Evolutionary conservation across 2,329 filamentous ascomycete species (phyloP), one percentile per base, ranked within the genome.

Genomic region (Paraconiothyrium sp.): DNA sequence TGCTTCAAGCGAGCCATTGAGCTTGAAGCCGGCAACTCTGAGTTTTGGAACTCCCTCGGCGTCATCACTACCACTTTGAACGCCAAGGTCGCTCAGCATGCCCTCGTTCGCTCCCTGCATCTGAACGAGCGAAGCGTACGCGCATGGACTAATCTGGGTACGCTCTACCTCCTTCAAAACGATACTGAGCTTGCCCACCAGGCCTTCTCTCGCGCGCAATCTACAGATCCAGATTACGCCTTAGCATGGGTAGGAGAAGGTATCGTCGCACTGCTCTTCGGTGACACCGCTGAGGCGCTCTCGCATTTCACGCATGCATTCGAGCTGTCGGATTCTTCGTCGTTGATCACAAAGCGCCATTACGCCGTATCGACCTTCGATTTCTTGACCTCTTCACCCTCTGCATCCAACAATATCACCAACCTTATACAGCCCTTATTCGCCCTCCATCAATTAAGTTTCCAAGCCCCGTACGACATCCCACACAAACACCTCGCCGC

Each of bases 1-100:
- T 95, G 92, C 71, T 98, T 99, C 85, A 99, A 99, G 81, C 87
- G 92, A 48, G 92, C 95, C 0, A 99, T 99, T 67, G 95, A 98
- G 79, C 84, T 97, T 1, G 96, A 99, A 78, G 92, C 94, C 7
- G 92, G 93, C 55, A 99, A 98, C 74, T 84, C 92, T 0, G 94
- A 98, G 68, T 98, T 98, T 77, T 99, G 95, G 95, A 98, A 98
- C 74, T 90, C 95, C 0, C 85, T 99, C 2, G 95, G 94, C 54
- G 92, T 98, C 3, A 93, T 92, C 30, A 97, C 95, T 2, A 94
- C 92, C 65, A 88, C 88, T 49, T 85, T 97, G 67, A 97, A 92
- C 72, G 91, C 94, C 0, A 89, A 90, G 59, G 92, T 99, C 1
- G 89, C 95, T 0, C 95, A 99, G 77, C 96, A 99, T 77, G 89